A percentile compares a stretch with the other conserved stretches of the same genome.
These are phyloP conservation scores for Xylaria sp. DNA, from an alignment of 2,329 filamentous ascomycete genomes.

Conservation along the genomic window DNA sequence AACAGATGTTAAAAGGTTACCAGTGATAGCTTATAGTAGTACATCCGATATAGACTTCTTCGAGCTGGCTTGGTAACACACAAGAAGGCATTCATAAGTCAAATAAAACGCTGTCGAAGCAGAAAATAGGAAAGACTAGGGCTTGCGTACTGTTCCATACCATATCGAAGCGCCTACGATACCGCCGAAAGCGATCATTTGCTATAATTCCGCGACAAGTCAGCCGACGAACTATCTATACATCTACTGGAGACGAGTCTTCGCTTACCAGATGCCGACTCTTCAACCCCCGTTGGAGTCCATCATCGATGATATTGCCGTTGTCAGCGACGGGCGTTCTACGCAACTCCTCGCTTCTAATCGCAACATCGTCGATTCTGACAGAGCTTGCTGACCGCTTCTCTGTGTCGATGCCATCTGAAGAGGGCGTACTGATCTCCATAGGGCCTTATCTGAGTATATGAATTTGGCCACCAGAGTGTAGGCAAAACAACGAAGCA, in stretches of 20 bases:
- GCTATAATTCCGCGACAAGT: conserved; percentile 29
- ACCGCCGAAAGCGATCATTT: conserved; percentile 49
- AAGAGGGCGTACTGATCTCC: conserved; percentile 23
- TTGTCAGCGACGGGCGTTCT: conserved; percentile 38
- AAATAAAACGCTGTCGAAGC: neutral
- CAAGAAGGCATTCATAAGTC: neutral
- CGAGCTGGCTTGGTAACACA: neutral
- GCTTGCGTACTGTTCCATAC: conserved; percentile 41
- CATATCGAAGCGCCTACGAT: conserved; percentile 47
- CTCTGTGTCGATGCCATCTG: conserved; percentile 17
- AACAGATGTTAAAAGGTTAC: neutral
- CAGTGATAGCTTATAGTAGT: neutral
- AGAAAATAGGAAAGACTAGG: neutral
- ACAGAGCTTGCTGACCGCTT: conserved; percentile 30
- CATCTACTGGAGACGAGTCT: neutral
- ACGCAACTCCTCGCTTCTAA: conserved; percentile 12
- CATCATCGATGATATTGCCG: conserved; percentile 46
- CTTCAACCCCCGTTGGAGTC: conserved; percentile 47
- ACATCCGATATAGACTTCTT: neutral
- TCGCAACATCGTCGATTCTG: conserved; percentile 21
- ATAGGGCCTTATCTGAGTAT: neutral
- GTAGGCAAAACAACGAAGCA: neutral
- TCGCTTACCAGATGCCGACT: conserved; percentile 45
- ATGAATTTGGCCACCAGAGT: neutral
- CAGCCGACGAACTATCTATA: neutral